Percentiles rank a stretch among this genome's conserved stretches.
Evolutionary conservation across 2,329 filamentous ascomycete species (phyloP).

Genomic region (Graphiopsis chlorocephala): DNA sequence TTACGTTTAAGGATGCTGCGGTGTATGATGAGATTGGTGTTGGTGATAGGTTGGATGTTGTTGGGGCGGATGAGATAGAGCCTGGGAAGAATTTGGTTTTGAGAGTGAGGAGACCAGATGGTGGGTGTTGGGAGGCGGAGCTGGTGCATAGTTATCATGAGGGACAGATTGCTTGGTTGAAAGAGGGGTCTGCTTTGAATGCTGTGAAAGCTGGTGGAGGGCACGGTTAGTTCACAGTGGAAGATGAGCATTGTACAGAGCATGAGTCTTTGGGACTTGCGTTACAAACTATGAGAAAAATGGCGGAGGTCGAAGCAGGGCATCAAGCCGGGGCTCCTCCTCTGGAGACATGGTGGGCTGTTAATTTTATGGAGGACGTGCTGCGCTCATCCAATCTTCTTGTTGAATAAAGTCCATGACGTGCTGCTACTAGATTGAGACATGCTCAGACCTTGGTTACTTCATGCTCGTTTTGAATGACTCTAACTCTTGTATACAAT

Average conservation of each 20-base stretch:
- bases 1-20: conserved; percentile 89
- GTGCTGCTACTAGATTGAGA: too few species aligned
- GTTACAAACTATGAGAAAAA: too few species aligned
- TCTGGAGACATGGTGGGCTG: too few species aligned
- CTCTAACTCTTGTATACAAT: too few species aligned
- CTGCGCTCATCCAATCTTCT: too few species aligned
- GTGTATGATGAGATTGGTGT: conserved; percentile 97
- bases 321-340: too few species aligned
- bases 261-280: too few species aligned
- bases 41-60: conserved; percentile 85
- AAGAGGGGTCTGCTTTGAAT: conserved; percentile 94
- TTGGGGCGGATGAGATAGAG: conserved; percentile 75
- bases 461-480: too few species aligned
- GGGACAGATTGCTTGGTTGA: conserved; percentile 97
- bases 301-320: too few species aligned
- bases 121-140: conserved; percentile 71
- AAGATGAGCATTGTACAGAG: neutral
- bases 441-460: too few species aligned
- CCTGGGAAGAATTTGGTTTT: conserved; percentile 92
- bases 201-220: conserved; percentile 62
- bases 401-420: too few species aligned
- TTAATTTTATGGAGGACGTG: too few species aligned
- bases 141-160: conserved; percentile 97
- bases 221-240: neutral
- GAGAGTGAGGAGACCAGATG: conserved; percentile 82